A percentile compares a stretch with the other conserved stretches of the same genome.
These are phyloP conservation scores for Pezicula rhizophila DNA, from an alignment of 2,329 filamentous ascomycete genomes.

Conservation along the genomic window DNA sequence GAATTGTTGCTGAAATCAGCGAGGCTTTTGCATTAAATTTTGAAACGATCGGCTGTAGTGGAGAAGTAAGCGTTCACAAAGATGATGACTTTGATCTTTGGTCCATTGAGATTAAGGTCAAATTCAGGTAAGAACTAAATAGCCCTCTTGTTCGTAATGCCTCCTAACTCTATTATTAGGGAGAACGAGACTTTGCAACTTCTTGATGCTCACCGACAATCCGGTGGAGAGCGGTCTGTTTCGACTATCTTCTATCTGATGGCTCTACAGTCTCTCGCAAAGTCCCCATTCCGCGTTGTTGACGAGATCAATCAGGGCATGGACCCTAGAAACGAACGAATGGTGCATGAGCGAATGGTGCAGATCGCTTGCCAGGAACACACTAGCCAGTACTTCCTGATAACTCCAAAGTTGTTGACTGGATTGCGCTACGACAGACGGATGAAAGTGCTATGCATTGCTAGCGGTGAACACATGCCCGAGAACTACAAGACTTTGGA, in stretches of 20 bases:
- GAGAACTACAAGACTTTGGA: slow-evolving; percentile 32
- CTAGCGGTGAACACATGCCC: slow-evolving; percentile 73
- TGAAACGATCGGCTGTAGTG: slow-evolving; percentile 86
- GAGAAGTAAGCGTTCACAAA: slow-evolving; percentile 83
- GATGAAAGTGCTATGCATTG: slow-evolving; percentile 93
- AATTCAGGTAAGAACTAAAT: slow-evolving; percentile 65
- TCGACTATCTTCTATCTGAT: slow-evolving; percentile 99
- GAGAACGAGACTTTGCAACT: slow-evolving; percentile 78
- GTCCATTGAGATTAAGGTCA: slow-evolving; percentile 90
- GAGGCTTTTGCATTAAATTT: slow-evolving; percentile 92
- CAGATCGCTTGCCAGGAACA: slow-evolving; percentile 88
- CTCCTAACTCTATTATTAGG: slow-evolving; percentile 32
- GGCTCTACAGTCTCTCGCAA: slow-evolving; percentile 89
- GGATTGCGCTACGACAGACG: slow-evolving; percentile 79
- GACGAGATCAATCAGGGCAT: slow-evolving; percentile 99
- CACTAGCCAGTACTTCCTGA: slow-evolving; percentile 86
- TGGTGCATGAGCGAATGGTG: slow-evolving; percentile 97
- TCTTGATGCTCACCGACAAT: slow-evolving; percentile 88
- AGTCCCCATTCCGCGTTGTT: slow-evolving; percentile 93
- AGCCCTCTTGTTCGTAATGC: not conserved
- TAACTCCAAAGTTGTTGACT: slow-evolving; percentile 89
- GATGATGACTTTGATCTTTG: slow-evolving; percentile 90
- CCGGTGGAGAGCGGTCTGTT: slow-evolving; percentile 90
- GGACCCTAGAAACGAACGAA: slow-evolving; percentile 96
- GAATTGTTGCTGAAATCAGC: slow-evolving; percentile 73